Evolutionary conservation across 345 rosid species (phyloP), one percentile per base, ranked within the genome.

Genomic region (Theobroma cacao): DNA sequence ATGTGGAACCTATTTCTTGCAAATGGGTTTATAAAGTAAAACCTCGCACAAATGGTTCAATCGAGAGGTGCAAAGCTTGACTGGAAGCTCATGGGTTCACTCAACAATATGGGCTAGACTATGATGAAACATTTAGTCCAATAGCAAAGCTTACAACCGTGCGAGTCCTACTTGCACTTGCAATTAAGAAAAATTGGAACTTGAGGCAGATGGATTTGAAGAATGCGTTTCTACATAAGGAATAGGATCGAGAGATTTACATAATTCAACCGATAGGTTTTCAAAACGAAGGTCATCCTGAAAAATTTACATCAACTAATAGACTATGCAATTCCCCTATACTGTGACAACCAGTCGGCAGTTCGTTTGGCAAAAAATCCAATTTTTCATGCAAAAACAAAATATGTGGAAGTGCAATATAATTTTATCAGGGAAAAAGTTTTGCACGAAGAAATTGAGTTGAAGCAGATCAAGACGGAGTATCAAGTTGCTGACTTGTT

Each of bases 361-460:
- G 12, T 76, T 1, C 18, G 62, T 1, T 18, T 61, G 6, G 64
- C 18, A 5, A 48, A 40, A 13, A 77, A 71, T 30, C 31, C 52
- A 0, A 1, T 66, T 0, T 66, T 66, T 4, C 71, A 66, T 18
- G 48, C 71, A 5, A 34, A 28, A 66, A 66, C 30, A 0, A 66
- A 66, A 0, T 33, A 73, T 73, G 76, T 73, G 56, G 63, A 48
- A 2, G 41, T 73, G 9, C 64, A 73, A 31, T 73, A 73, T 6
- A 48, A n/a, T 6, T 73, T 73, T 24, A n/a, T 58, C 1, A 10
- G 50, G 9, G 22, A 75, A 20, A 67, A 65, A 24, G 62, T 74
- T 1, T 5, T 61, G 12, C 2, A 13, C 15, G 71, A 30, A 45
- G 56, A 62, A 9, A 7, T 63, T 15, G 20, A 30, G 26, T 0